Conservation (phyloP, 2,329 filamentous ascomycete species). For the Fusarium praegraminearum region DNA sequence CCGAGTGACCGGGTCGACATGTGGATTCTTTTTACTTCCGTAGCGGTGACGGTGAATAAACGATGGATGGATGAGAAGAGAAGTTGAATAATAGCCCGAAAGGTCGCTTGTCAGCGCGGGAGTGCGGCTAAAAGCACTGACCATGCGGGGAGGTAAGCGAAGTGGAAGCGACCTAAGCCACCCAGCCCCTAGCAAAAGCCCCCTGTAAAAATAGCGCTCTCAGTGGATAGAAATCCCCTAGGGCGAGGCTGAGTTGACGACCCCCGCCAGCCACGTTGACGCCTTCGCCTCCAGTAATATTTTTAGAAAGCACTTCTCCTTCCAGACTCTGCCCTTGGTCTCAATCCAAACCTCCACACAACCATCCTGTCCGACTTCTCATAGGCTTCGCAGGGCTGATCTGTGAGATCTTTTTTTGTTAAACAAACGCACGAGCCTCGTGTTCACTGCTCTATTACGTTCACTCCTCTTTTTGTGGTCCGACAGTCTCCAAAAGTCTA, state of each 20-base stretch:
- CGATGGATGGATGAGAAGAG: conserved; percentile 7
- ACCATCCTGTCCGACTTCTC: conserved; percentile 21
- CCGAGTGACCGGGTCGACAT: conserved; percentile 19
- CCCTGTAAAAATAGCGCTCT: conserved; percentile 32
- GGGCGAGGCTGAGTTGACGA: conserved; percentile 36
- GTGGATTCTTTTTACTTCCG: conserved; percentile 3
- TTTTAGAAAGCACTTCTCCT: conserved; percentile 36
- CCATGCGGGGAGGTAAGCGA: conserved; percentile 24
- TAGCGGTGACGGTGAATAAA: conserved; percentile 21
- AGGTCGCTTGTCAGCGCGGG: conserved; percentile 38
- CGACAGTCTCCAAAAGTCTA: conserved; percentile 15
- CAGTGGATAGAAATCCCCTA: conserved; percentile 34
- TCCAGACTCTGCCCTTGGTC: conserved; percentile 30
- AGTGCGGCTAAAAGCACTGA: conserved; percentile 39
- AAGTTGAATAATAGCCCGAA: conserved; percentile 5
- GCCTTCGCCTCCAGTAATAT: conserved; percentile 41
- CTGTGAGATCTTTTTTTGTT: neutral
- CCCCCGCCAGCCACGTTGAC: conserved; percentile 39
- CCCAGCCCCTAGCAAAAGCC: conserved; percentile 2
- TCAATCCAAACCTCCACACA: conserved; percentile 35
- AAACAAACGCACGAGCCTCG: conserved; percentile 36
- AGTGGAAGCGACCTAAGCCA: conserved; percentile 23
- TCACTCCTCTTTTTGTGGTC: conserved; percentile 22
- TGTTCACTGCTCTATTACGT: conserved; percentile 25
- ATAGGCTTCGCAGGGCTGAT: conserved; percentile 33